Conservation (phyloP, 306 rosid species). For the Psophocarpus tetragonolobus region DNA sequence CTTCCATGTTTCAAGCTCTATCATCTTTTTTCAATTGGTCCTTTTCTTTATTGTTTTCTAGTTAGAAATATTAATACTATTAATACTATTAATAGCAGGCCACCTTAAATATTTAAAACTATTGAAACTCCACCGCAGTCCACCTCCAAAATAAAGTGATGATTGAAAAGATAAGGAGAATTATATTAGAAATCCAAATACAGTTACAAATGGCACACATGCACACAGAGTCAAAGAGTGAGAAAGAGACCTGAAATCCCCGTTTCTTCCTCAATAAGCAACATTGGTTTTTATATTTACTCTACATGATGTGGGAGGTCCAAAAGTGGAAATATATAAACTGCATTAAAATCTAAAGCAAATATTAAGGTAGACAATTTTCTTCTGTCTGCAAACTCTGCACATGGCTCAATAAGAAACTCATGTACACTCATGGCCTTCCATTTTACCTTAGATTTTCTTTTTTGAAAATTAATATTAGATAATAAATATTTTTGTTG, state of each 20-base stretch:
- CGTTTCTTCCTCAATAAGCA: conserved; percentile 35
- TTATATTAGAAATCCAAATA: conserved; percentile 5
- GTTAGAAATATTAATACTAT: background rate
- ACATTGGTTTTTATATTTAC: conserved; percentile 24
- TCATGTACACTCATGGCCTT: background rate
- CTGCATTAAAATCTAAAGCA: conserved; percentile 65
- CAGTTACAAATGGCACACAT: background rate
- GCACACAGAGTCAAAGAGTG: background rate
- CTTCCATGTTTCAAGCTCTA: background rate
- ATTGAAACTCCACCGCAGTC: background rate
- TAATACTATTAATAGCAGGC: background rate
- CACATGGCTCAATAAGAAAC: conserved; percentile 27
- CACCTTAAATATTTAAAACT: background rate
- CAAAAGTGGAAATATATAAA: conserved; percentile 51
- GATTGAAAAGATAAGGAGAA: conserved; percentile 5
- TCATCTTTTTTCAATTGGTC: background rate
- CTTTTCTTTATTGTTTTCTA: conserved; percentile 4
- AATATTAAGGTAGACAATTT: conserved; percentile 42
- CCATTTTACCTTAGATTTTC: background rate
- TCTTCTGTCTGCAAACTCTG: conserved; percentile 11
- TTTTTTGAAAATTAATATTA: background rate
- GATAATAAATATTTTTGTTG: conserved; percentile 1
- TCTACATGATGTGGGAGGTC: background rate
- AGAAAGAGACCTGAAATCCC: conserved; percentile 45
- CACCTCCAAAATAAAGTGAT: background rate